Conservation (phyloP, 371 early-diverging fungal species). For the Catenaria anguillulae region DNA sequence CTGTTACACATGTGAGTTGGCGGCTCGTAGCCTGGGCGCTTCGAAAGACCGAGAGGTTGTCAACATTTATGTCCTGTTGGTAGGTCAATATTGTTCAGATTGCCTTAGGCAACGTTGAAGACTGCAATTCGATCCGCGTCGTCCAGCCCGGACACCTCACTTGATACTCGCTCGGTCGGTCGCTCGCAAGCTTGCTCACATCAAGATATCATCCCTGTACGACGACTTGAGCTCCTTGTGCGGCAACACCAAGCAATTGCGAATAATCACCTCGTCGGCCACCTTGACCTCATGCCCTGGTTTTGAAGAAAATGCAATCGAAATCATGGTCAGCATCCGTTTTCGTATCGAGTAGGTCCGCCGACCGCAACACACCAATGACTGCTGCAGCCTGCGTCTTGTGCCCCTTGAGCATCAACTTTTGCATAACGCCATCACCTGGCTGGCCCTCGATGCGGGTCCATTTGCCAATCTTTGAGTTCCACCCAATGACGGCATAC, state of each 20-base stretch:
- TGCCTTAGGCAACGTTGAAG: too few relatives aligned
- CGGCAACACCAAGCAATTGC: constrained; percentile 92
- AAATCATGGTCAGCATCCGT: too few relatives aligned
- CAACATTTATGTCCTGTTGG: too few relatives aligned
- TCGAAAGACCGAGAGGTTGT: too few relatives aligned
- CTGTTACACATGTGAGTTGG: too few relatives aligned
- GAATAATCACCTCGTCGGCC: constrained; percentile 75
- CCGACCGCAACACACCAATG: constrained; percentile 28
- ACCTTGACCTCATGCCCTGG: constrained; percentile 71
- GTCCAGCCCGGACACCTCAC: too few relatives aligned
- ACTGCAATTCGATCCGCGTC: too few relatives aligned
- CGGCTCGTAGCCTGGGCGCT: too few relatives aligned
- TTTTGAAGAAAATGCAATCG: not conserved
- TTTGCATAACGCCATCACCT: constrained; percentile 24
- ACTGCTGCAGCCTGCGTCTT: constrained; percentile 85
- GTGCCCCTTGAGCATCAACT: constrained; percentile 54
- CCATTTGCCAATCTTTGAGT: constrained; percentile 84
- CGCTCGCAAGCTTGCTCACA: too few relatives aligned
- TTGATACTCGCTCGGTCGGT: too few relatives aligned
- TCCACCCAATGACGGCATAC: constrained; percentile 92
- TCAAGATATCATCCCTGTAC: constrained; percentile 86
- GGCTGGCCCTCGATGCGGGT: constrained; percentile 82
- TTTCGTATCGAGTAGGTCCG: too few relatives aligned
- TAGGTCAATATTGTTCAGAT: too few relatives aligned
- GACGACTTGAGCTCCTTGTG: constrained; percentile 85